Conservation (phyloP, 2,329 filamentous ascomycete genomes). For the Alternaria sp. region DNA sequence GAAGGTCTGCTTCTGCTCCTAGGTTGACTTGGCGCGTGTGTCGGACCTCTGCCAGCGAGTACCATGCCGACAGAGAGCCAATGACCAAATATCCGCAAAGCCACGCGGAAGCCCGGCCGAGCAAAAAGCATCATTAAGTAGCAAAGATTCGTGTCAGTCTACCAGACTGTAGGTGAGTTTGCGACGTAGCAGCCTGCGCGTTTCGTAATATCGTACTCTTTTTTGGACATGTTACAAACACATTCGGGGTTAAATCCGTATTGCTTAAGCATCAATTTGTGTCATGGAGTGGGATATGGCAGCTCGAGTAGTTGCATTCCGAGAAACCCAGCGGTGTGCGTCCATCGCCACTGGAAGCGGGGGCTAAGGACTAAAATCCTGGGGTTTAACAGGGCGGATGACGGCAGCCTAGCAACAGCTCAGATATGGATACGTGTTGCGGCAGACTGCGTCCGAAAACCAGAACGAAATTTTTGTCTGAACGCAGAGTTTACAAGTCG, state of each 20-base stretch:
- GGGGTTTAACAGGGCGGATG: conserved; percentile 28
- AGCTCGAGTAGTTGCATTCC: conserved; percentile 31
- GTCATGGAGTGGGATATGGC: conserved; percentile 3
- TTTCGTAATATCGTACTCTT: background rate
- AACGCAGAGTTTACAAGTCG: conserved; percentile 31
- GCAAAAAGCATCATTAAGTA: conserved; percentile 13
- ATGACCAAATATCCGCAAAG: conserved; percentile 7
- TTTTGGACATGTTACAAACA: background rate
- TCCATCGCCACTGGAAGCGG: conserved; percentile 34
- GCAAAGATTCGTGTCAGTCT: conserved; percentile 1
- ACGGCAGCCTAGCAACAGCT: conserved; percentile 16
- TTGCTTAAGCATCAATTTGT: background rate
- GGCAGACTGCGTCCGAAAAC: conserved; percentile 27
- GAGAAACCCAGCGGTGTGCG: conserved; percentile 36
- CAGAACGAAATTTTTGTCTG: conserved; percentile 12
- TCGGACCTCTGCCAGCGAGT: background rate
- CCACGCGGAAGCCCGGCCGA: conserved; percentile 10
- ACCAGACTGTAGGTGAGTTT: background rate
- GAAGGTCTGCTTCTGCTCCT: conserved; percentile 5
- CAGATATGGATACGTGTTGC: conserved; percentile 32
- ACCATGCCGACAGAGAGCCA: conserved; percentile 7
- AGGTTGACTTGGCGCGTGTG: conserved; percentile 4
- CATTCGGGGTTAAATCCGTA: background rate
- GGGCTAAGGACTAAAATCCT: conserved; percentile 30
- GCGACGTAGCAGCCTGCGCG: background rate